Percentiles rank a stretch among this genome's conserved stretches.
Conservation (phyloP, 306 rosid species). For the Phaseolus lunatus region DNA sequence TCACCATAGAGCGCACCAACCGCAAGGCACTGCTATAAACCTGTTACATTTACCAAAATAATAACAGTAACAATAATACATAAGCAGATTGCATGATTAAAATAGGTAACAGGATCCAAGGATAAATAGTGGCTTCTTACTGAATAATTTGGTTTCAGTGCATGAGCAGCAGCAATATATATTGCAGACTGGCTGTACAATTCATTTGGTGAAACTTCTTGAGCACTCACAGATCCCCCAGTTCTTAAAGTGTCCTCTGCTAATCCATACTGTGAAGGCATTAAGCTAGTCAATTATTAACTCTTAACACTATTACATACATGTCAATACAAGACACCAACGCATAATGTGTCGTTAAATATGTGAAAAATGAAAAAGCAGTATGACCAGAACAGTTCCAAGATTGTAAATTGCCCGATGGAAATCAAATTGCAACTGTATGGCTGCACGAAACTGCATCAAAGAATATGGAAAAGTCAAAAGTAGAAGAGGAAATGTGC, state of each 20-base stretch:
- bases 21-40: conserved; percentile 99
- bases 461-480: conserved; percentile 47
- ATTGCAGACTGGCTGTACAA: conserved; percentile 98
- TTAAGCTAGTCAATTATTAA: conserved; percentile 28
- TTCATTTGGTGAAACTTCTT: conserved; percentile 92
- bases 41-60: conserved; percentile 52
- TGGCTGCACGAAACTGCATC: conserved; percentile 97
- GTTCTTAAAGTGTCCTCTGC: conserved; percentile 98
- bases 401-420: conserved; percentile 99
- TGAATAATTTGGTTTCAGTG: conserved; percentile 90
- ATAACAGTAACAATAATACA: not conserved
- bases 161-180: conserved; percentile 99
- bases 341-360: conserved; percentile 33
- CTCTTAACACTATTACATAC: conserved; percentile 28
- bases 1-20: conserved; percentile 98
- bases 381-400: conserved; percentile 96
- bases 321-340: conserved; percentile 41
- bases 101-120: conserved; percentile 10
- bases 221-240: conserved; percentile 69
- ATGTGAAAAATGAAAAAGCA: conserved; percentile 44
- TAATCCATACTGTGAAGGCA: conserved; percentile 81
- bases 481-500: conserved; percentile 18
- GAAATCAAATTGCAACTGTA: conserved; percentile 97
- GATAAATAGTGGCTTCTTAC: conserved; percentile 55
- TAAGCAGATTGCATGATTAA: conserved; percentile 20